Percentiles rank a stretch among this genome's conserved stretches.
Conservation (phyloP, 169 alveolate genomes). For the Babesia ovata region DNA sequence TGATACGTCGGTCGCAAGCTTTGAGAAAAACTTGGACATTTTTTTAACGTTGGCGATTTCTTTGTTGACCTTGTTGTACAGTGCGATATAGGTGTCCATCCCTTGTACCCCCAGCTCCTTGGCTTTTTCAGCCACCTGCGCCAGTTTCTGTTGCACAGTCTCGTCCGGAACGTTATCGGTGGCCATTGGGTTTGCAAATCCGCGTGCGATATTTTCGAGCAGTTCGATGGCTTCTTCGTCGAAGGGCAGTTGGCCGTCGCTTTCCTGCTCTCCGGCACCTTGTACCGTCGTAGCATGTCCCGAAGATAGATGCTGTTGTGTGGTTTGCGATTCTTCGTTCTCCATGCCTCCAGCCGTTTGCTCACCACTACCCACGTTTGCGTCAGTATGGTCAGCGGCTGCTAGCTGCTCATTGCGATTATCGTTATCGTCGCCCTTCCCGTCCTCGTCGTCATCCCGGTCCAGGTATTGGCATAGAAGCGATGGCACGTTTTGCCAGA, state of each 20-base stretch:
- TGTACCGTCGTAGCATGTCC: not conserved
- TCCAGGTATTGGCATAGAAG: conserved; percentile 35
- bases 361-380: not conserved
- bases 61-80: conserved; percentile 57
- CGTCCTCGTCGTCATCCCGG: conserved; percentile 4
- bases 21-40: conserved; percentile 61
- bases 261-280: not conserved
- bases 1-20: conserved; percentile 46
- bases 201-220: conserved; percentile 13
- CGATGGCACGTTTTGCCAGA: conserved; percentile 59
- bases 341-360: not conserved
- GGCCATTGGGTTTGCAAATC: not conserved
- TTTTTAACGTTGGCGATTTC: conserved; percentile 49
- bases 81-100: conserved; percentile 48
- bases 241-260: not conserved
- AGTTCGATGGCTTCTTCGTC: conserved; percentile 13
- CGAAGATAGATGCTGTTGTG: not conserved
- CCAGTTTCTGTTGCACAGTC: conserved; percentile 17
- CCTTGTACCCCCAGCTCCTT: conserved; percentile 58
- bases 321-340: not conserved
- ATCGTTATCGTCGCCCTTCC: not conserved
- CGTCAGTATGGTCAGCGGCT: not conserved
- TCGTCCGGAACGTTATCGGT: not conserved
- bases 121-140: conserved; percentile 37
- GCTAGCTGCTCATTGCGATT: not conserved